Base-by-base conservation (phyloP, 306 rosid genomes). In the Dicorynia guianensis region DNA sequence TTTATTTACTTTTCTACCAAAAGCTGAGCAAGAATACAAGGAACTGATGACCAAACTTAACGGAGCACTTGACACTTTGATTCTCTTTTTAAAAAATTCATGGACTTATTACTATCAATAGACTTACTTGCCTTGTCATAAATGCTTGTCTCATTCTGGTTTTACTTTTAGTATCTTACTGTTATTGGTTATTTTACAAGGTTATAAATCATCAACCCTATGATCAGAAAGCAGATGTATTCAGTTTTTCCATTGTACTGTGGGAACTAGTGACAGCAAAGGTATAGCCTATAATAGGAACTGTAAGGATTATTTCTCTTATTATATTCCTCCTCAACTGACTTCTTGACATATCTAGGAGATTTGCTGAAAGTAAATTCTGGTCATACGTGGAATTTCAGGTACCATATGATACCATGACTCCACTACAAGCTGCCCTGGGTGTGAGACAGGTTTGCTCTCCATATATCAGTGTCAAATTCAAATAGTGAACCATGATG, bases 381-480 rank as follows among this genome's bases (percentile, higher is more conserved):
- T 49, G 56, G 46, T 71, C 71, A 19, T 62, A 40, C 38, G 25
- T 54, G 76, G 78, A 72, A 79, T 85, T 82, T 74, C 86, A 96
- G 99, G 85, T 96, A 66, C 99, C 99, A 11, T 96, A 96, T 76
- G 99, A 96, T 83, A 80, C 91, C 77, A 87, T 96, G 98, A 92
- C 99, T 82, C 99, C 99, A n/a, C 77, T 96, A 54, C 99, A 96
- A 92, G 99, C 99, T 72, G 99, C 99, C 56, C 85, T 96, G 83
- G 98, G 99, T 77, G 99, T 96, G 78, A 90, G 99, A 92, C 98
- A 96, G 99, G 99, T 95, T 77, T 83, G 90, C 44, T 46, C 59
- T 71, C 34, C n/a, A 34, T 64, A 42, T 61, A 76, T 67, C 59
- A 42, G 47, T 40, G 36, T 43, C 35, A 69, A 58, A 50, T 43